These are phyloP conservation scores for Phytopythium aichiense DNA, from an alignment of 352 stramenopile genomes.

Conservation along the genomic window DNA sequence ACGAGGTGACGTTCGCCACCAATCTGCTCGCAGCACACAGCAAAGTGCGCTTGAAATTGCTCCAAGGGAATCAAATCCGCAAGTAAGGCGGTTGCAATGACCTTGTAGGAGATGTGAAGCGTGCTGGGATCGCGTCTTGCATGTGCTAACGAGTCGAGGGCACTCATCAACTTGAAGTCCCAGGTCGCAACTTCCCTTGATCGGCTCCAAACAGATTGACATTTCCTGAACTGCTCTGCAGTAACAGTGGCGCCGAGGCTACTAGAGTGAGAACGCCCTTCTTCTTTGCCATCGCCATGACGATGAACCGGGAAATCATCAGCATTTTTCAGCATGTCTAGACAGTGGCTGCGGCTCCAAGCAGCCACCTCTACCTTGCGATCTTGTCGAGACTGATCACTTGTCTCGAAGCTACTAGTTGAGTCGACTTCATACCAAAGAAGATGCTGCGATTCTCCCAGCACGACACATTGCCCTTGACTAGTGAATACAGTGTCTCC, in stretches of 20 bases:
- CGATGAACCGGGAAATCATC: constrained; percentile 47
- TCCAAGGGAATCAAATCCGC: neutral
- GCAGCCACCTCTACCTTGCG: constrained; percentile 12
- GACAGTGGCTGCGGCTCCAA: constrained; percentile 50
- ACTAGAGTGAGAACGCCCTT: neutral
- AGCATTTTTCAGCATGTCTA: constrained; percentile 35
- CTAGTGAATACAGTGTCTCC: constrained; percentile 61
- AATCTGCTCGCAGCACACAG: neutral
- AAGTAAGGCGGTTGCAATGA: neutral
- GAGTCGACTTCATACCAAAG: constrained; percentile 63
- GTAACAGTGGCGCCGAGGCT: neutral
- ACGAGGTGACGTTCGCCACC: neutral
- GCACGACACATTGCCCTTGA: constrained; percentile 50
- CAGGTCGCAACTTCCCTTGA: neutral
- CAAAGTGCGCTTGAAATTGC: neutral
- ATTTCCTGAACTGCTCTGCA: neutral
- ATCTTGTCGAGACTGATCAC: neutral
- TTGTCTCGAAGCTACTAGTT: neutral
- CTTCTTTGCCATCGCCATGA: constrained; percentile 8
- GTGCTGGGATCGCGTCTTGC: neutral
- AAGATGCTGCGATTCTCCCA: constrained; percentile 57
- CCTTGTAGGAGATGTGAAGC: neutral
- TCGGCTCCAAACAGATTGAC: neutral
- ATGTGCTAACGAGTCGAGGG: neutral
- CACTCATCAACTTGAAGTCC: neutral